Conservation (phyloP, 805 yeast species). For the Candida insectorum region DNA sequence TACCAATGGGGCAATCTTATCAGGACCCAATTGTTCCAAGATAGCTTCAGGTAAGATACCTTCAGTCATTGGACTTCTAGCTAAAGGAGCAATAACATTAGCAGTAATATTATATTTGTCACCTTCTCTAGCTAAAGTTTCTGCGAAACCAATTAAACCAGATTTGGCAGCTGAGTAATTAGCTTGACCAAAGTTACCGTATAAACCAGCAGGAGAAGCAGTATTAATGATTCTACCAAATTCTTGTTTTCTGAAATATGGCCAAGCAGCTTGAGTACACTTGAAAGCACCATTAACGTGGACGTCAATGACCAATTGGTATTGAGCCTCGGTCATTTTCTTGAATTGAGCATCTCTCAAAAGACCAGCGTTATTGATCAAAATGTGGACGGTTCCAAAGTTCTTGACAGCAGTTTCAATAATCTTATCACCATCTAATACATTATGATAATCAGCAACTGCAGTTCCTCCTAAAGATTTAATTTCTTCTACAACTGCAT, state of each 20-base stretch:
- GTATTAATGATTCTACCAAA: slow-evolving; percentile 90
- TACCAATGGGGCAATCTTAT: slow-evolving; percentile 89
- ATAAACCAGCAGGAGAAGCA: slow-evolving; percentile 96
- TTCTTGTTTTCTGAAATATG: slow-evolving; percentile 74
- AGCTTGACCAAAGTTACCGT: slow-evolving; percentile 95
- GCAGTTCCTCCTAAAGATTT: slow-evolving; percentile 75
- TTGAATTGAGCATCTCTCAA: slow-evolving; percentile 82
- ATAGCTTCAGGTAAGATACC: slow-evolving; percentile 81
- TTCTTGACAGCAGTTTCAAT: slow-evolving; percentile 80
- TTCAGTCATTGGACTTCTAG: slow-evolving; percentile 96
- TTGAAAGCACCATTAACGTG: slow-evolving; percentile 88
- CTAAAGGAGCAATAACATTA: slow-evolving; percentile 90
- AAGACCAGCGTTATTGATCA: slow-evolving; percentile 94
- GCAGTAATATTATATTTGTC: slow-evolving; percentile 75
- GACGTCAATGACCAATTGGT: slow-evolving; percentile 75
- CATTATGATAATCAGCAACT: slow-evolving; percentile 91
- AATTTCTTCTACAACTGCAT: slow-evolving; percentile 84
- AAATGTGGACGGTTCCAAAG: slow-evolving; percentile 84
- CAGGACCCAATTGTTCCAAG: slow-evolving; percentile 77
- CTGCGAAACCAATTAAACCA: slow-evolving; percentile 87
- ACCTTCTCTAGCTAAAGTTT: slow-evolving; percentile 95
- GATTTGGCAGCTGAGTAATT: slow-evolving; percentile 93
- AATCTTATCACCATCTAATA: slow-evolving; percentile 78
- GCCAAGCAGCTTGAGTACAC: slow-evolving; percentile 90
- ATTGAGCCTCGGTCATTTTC: slow-evolving; percentile 81